Evolutionary conservation across 352 stramenopile genomes (phyloP), one percentile per base, ranked within the genome.

Genomic region (Phytopythium boreale): DNA sequence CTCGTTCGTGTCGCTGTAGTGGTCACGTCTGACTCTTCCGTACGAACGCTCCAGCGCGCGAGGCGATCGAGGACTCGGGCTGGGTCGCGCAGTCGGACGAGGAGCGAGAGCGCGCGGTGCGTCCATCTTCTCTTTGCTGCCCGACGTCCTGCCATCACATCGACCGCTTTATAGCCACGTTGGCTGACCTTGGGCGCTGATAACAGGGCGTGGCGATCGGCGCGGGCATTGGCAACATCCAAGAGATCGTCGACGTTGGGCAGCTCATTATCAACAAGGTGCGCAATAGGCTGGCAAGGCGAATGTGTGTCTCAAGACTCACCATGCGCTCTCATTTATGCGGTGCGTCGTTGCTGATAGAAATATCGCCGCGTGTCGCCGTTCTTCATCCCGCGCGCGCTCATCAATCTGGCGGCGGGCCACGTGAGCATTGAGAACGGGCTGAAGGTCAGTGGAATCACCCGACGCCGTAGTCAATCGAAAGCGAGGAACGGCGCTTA

Each of bases 331-430:
- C 11, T 14, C 7, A 7, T 27, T 39, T 41, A 9, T 31, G 4
- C 6, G 47, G 24, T 14, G 26, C 8, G n/a, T 51, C 44, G 10
- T 51, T 47, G 44, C 26, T 50, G 39, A 24, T 22, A 94, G 87
- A 93, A 93, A 79, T 88, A 93, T 49, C 83, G 89, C n/a, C 84
- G 92, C 24, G 77, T 98, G 11, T 97, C 85, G 6, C 95, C 95
- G 0, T 98, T 97, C 60, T 98, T 98, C 75, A 90, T 98, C 37
- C 93, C 95, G 4, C 85, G 93, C 9, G 92, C 98, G 60, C 80
- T 98, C 34, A 92, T 96, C 55, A 98, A 98, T 64, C 75, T 98
- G 49, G 94, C 95, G 0, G 92, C 93, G 4, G 93, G 92, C 17
- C 85, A 98, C 67, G 87, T 98, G 50, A 93, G 85, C 70, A 97